Percentiles rank a stretch among this genome's conserved stretches.
Conservation (phyloP, 2,329 filamentous ascomycete species). For the Claviceps sp. region DNA sequence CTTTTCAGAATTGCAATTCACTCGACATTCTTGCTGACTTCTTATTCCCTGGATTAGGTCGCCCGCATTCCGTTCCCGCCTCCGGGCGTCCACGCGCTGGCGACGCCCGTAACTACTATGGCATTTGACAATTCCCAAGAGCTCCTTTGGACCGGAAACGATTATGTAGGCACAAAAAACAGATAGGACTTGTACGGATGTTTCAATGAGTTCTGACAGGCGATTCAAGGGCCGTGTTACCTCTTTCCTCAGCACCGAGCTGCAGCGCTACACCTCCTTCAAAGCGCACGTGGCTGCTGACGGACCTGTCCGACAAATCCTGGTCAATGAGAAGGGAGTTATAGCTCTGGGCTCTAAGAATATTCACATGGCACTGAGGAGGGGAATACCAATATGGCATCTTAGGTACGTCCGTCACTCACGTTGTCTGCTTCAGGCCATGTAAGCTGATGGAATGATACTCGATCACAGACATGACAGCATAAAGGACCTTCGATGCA, state of each 20-base stretch:
- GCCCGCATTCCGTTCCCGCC: slow-evolving; percentile 70
- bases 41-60: slow-evolving; percentile 38
- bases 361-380: slow-evolving; percentile 76
- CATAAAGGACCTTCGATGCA: slow-evolving; percentile 81
- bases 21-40: neutral
- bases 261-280: slow-evolving; percentile 84
- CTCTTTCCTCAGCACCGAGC: slow-evolving; percentile 75
- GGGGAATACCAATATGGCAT: slow-evolving; percentile 81
- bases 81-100: slow-evolving; percentile 54
- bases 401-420: slow-evolving; percentile 40
- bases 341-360: slow-evolving; percentile 72
- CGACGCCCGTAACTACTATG: slow-evolving; percentile 63
- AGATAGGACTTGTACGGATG: neutral
- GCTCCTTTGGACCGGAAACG: slow-evolving; percentile 84
- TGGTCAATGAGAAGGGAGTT: slow-evolving; percentile 84
- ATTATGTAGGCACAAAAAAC: slow-evolving; percentile 49
- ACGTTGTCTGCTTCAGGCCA: neutral
- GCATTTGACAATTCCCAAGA: slow-evolving; percentile 85
- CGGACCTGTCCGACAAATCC: slow-evolving; percentile 71
- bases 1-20: neutral
- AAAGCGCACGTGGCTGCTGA: slow-evolving; percentile 61
- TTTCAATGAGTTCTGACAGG: slow-evolving; percentile 12
- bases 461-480: slow-evolving; percentile 42
- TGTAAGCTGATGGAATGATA: neutral
- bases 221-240: slow-evolving; percentile 63